Base-by-base conservation (phyloP, 2,329 filamentous ascomycete genomes). In the Blastomyces gilchristii region DNA sequence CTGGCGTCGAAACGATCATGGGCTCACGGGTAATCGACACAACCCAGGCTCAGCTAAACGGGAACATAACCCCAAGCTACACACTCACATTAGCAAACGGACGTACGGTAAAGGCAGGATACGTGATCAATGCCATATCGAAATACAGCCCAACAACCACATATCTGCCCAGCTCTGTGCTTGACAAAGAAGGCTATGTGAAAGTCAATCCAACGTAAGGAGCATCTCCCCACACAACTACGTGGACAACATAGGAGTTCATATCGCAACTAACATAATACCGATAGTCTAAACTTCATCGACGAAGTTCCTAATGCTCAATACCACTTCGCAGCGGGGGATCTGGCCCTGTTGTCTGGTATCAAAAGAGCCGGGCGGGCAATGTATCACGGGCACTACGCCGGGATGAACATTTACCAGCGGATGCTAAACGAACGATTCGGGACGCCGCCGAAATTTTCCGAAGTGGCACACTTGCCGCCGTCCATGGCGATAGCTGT, bases 281-380 rank as follows among this genome's bases (percentile, higher is more conserved):
- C 37, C 31, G 31, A 49, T 28, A 83, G 81, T 62, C 76, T 87
- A 7, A 76, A 78, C 62, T 84, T 88, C 70, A 71, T 79, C 1
- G 66, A 75, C 3, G 76, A 75, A 0, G 77, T 83, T 0, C 79
- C 85, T 4, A 87, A 89, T 67, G 74, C 81, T 11, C 74, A 77
- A 0, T 75, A 74, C 31, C 88, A 91, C 71, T 88, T 86, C 69
- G 86, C 84, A n/a, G 79, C 83, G 31, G 88, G 88, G 37, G 88
- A 91, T 70, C 76, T 87, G 34, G 81, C 81, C 58, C 76, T 78
- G 63, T 90, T 88, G 87, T 83, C 85, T 0, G 88, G 87, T 62
- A 90, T 91, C 76, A 90, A 89, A 78, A 85, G 88, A 54, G 88
- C 85, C 68, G 87, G 88, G 37, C 82, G 79, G 25, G 88, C 88